Evolutionary conservation across 1,139 yeast species (phyloP).

Genomic region (Geotrichum fermentans): DNA sequence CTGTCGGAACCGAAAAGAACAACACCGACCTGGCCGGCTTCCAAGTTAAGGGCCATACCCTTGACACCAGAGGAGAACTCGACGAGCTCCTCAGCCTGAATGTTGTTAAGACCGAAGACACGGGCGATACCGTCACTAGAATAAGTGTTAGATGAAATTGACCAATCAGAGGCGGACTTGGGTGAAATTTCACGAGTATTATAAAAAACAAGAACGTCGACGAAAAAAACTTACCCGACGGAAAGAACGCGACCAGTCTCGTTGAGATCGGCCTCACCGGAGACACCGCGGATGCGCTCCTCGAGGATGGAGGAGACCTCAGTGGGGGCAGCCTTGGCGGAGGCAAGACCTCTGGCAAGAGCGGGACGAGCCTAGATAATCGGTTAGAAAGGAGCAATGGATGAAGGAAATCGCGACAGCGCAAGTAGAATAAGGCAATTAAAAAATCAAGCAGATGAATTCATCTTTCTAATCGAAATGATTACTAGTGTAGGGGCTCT

Average conservation of each 20-base stretch:
- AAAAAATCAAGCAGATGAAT: too few relatives aligned
- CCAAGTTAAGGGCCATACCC: constrained; percentile 99
- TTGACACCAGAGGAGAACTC: constrained; percentile 99
- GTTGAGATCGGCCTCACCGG: constrained; percentile 94
- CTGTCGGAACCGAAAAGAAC: constrained; percentile 99
- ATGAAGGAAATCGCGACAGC: constrained; percentile 26
- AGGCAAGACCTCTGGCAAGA: constrained; percentile 63
- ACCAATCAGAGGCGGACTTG: constrained; percentile 15
- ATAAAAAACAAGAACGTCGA: constrained; percentile 1
- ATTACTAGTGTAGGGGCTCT: too few relatives aligned
- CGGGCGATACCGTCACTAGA: constrained; percentile 99
- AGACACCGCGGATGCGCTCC: constrained; percentile 98
- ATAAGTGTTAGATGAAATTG: constrained; percentile 8
- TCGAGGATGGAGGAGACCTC: constrained; percentile 98
- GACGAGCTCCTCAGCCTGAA: constrained; percentile 99
- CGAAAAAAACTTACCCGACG: constrained; percentile 64
- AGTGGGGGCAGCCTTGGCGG: constrained; percentile 96
- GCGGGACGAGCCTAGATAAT: constrained; percentile 26
- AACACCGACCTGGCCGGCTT: constrained; percentile 99
- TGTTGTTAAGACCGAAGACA: constrained; percentile 98
- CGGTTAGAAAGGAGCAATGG: constrained; percentile 17
- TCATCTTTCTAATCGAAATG: too few relatives aligned
- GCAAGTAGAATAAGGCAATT: not conserved
- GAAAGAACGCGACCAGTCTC: constrained; percentile 99
- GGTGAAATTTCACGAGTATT: not conserved